Percentiles rank a stretch among this genome's conserved stretches.
These are phyloP conservation scores for Amauroascus verrucosus DNA, from an alignment of 2,329 filamentous ascomycete genomes.

Conservation along the genomic window DNA sequence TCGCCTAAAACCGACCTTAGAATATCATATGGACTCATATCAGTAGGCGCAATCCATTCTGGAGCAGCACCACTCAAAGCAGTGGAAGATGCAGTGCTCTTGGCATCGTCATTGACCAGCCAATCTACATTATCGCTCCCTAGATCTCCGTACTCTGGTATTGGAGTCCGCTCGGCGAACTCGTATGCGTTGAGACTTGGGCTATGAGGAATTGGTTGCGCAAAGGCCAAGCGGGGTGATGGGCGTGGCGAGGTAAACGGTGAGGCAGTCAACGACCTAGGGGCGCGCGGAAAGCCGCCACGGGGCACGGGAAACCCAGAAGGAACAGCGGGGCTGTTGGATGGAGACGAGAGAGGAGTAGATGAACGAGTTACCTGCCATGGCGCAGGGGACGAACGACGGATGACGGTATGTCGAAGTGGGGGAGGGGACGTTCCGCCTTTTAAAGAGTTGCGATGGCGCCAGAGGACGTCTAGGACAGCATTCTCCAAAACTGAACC, in stretches of 20 bases:
- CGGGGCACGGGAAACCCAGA: slow-evolving; percentile 66
- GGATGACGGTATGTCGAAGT: slow-evolving; percentile 78
- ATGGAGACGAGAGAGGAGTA: slow-evolving; percentile 75
- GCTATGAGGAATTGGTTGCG: slow-evolving; percentile 89
- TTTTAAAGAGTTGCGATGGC: slow-evolving; percentile 33
- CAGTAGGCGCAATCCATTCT: slow-evolving; percentile 66
- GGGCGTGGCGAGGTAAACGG: slow-evolving; percentile 91
- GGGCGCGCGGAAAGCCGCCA: slow-evolving; percentile 64
- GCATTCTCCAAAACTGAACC: slow-evolving; percentile 78
- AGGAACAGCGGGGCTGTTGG: slow-evolving; percentile 67
- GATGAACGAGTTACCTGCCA: slow-evolving; percentile 69
- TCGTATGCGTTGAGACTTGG: slow-evolving; percentile 91
- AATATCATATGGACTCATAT: slow-evolving; percentile 98
- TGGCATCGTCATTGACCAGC: slow-evolving; percentile 81
- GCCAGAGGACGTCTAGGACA: slow-evolving; percentile 81
- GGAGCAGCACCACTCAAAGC: slow-evolving; percentile 69
- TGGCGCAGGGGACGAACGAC: slow-evolving; percentile 81
- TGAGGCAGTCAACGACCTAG: slow-evolving; percentile 65
- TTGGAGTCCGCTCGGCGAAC: slow-evolving; percentile 73
- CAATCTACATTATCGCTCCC: slow-evolving; percentile 93
- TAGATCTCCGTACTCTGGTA: slow-evolving; percentile 80
- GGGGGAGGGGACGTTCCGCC: slow-evolving; percentile 67
- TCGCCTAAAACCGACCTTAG: slow-evolving; percentile 87
- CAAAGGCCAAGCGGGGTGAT: slow-evolving; percentile 80
- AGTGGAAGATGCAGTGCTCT: slow-evolving; percentile 69